Base-by-base conservation (phyloP, 768 basidiomycete genomes). In the Plicaturopsis crispa region DNA sequence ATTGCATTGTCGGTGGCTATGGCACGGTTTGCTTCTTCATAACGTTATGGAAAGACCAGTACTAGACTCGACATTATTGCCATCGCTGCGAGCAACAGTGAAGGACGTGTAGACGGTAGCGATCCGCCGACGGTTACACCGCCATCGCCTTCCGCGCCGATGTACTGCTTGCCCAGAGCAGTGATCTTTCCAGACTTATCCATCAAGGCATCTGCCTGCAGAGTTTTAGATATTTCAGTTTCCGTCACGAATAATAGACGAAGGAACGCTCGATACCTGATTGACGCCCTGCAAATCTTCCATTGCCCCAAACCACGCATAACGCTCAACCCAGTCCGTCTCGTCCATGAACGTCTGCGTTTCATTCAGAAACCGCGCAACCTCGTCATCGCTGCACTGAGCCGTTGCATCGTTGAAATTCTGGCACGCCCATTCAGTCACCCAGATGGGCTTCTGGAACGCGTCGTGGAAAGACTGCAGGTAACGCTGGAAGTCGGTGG, bases 241-340 rank as follows among this genome's bases (percentile, higher is more conserved):
- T 8, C 41, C 24, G 16, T 22, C 22, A 35, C 18, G 24, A 38
- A 35, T 24, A 31, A 14, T 26, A 7, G 17, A 18, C 20, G 10
- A 39, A 34, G 6, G 20, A 17, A 12, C 6, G n/a, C 19, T 19
- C 46, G 52, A 24, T 38, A 73, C 73, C 48, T 52, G 50, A 46
- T 76, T 73, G 2, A 78, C 67, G 14, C 65, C 69, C 30, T 64
- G 55, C 44, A 73, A 48, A 47, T 73, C 55, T 42, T 59, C 57
- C 69, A 75, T 69, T 4, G 72, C 71, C 7, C 78, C 78, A 48
- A 72, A 79, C 75, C 74, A 80, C 6, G 73, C 60, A 50, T 78
- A 79, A 4, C 78, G 62, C 48, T 79, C 76, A 12, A 80, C 69
- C 53, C 62, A 80, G 17, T 56, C 51, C 1, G 69, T 58, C 4